A percentile compares a stretch with the other conserved stretches of the same genome.
Conservation (phyloP, 2,329 filamentous ascomycete species). For the Penicillium griseofulvum region DNA sequence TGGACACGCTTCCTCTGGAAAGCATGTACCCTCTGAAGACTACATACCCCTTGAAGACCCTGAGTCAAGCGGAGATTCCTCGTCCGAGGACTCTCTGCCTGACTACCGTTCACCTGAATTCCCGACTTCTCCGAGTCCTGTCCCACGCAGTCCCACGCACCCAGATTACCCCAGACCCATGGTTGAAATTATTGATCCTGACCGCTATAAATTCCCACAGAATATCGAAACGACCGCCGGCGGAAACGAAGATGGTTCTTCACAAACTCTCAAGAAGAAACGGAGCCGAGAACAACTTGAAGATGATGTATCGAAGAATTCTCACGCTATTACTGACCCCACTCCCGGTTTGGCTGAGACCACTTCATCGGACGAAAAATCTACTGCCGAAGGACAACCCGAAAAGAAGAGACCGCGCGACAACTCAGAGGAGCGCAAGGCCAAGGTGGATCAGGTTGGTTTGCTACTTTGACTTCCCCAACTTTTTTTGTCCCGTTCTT, state of each 20-base stretch:
- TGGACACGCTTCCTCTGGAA: background rate
- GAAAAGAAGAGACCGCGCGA: slow-evolving; percentile 39
- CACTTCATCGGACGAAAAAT: slow-evolving; percentile 12
- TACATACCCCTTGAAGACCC: background rate
- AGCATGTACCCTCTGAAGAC: background rate
- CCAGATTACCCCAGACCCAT: background rate
- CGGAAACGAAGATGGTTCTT: slow-evolving; percentile 22
- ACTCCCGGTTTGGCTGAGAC: background rate
- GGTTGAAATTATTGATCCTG: background rate
- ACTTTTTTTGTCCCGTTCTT: background rate
- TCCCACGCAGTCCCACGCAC: background rate
- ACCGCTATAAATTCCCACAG: background rate
- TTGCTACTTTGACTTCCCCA: background rate
- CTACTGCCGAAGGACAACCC: slow-evolving; percentile 20
- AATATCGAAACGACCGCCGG: background rate
- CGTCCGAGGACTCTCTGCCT: background rate
- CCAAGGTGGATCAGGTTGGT: slow-evolving; percentile 27
- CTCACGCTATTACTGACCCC: background rate
- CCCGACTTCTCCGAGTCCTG: background rate
- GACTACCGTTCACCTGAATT: background rate
- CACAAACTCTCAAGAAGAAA: slow-evolving; percentile 43
- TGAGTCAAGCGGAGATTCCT: background rate
- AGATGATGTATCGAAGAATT: slow-evolving; percentile 26
- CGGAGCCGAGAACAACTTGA: slow-evolving; percentile 45
- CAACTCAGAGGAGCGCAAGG: slow-evolving; percentile 39